phyloP scores from a whole-genome alignment of 306 rosid species.

The Citrullus mucosospermus region DNA sequence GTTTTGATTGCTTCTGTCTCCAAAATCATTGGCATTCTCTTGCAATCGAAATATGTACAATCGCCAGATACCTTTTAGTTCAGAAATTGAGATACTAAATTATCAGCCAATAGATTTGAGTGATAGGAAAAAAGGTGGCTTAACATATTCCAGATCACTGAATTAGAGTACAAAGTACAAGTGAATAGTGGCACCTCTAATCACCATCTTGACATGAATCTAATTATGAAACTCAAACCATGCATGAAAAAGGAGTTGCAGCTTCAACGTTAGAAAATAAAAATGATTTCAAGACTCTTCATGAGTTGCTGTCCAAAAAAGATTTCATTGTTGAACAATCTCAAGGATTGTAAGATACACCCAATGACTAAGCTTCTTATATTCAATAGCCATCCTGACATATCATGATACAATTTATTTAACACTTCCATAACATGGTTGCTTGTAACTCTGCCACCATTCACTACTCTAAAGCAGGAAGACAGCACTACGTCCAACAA shows the following conservation, averaged over 20 bases:
- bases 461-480: neutral
- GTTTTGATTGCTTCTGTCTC: constrained; percentile 40
- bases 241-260: neutral
- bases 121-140: neutral
- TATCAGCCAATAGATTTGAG: constrained; percentile 12
- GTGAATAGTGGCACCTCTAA: neutral
- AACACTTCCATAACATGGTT: neutral
- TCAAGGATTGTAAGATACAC: neutral
- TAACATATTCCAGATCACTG: neutral
- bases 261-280: neutral
- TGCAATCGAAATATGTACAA: constrained; percentile 94
- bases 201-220: neutral
- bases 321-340: neutral
- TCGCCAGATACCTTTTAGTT: constrained; percentile 72
- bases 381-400: neutral
- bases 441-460: neutral
- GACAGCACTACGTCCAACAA: neutral
- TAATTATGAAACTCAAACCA: neutral
- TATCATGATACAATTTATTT: neutral
- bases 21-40: constrained; percentile 58
- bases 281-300: neutral
- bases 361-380: neutral
- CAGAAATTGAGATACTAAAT: constrained; percentile 7
- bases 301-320: neutral
- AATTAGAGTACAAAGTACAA: neutral